Evolutionary conservation across 805 yeast genomes (phyloP), one percentile per base, ranked within the genome.

Genomic region (Suhomyces emberorum): DNA sequence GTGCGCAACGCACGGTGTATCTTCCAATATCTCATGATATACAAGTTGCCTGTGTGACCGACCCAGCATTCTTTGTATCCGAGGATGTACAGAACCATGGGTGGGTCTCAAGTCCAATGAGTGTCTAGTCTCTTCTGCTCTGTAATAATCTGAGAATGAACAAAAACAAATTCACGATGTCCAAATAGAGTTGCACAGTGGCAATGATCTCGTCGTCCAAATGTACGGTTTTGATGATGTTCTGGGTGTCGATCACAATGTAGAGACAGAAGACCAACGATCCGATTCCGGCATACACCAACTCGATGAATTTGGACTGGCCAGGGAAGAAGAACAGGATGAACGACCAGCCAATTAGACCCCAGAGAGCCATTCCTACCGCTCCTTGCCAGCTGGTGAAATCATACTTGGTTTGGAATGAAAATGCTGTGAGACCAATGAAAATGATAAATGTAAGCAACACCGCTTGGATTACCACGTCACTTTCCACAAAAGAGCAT

Each of bases 201-300:
- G 95, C 91, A 26, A 78, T 73, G n/a, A 88, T 74, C 52, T 86
- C 95, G 48, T 88, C 95, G 48, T 88, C 96, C 28, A 88, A 80
- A 51, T 81, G 82, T 48, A 70, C 78, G 38, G 77, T 79, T 53
- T 82, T 79, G 78, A 88, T 73, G 38, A 88, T 76, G 48, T 77
- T 57, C 59, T 88, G 95, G 15, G 95, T 88, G 57, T 88, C 96
- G 30, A 86, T 76, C 34, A 88, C 61, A 40, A 88, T 72, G 54
- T 82, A 87, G 4, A 79, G 76, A 10, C 81, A 69, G 60, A 88
- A 88, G 2, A 88, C 61, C 28, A 82, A 51, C 4, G 95, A 93
- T 16, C 93, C 95, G 29, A 81, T 54, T 43, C 79, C 76, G 21
- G 88, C 76, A 63, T 83, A 87, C 3, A 79, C 61, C 44, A 83